Percentiles rank a stretch among this genome's conserved stretches.
Conservation (phyloP, 1,284 basidiomycete genomes). For the Papiliotrema fonsecae region DNA sequence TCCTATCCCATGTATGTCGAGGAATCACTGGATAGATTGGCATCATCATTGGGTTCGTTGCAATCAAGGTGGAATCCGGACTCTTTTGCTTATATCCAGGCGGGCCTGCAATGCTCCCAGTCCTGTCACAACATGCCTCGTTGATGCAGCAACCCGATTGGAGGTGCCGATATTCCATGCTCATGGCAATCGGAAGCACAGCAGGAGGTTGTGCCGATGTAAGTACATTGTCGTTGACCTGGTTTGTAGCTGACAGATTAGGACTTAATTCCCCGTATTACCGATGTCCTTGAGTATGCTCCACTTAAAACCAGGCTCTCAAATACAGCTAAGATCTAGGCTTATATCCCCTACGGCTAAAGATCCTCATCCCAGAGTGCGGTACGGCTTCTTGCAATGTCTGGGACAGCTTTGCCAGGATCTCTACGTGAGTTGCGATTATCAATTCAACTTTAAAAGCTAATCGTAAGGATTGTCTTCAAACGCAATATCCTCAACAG, state of each 20-base stretch:
- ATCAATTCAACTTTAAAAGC: background rate
- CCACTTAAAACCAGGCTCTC: background rate
- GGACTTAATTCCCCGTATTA: conserved; percentile 12
- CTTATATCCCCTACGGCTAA: conserved; percentile 68
- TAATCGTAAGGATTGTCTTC: conserved; percentile 23
- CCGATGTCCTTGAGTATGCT: conserved; percentile 14
- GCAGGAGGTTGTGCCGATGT: conserved; percentile 29
- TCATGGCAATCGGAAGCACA: conserved; percentile 53
- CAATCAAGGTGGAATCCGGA: too few relatives aligned
- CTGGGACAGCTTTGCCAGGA: conserved; percentile 78
- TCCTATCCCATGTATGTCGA: conserved; percentile 69
- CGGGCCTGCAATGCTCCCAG: conserved; percentile 55
- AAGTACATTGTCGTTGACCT: background rate
- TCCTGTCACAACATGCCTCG: conserved; percentile 69
- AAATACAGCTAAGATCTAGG: conserved; percentile 48
- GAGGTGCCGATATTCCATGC: conserved; percentile 70
- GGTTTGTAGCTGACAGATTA: background rate
- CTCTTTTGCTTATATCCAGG: too few relatives aligned
- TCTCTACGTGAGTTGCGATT: conserved; percentile 61
- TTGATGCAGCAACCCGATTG: conserved; percentile 69
- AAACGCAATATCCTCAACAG: conserved; percentile 20
- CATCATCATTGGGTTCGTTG: conserved; percentile 60
- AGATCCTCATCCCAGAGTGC: conserved; percentile 72
- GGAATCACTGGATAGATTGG: conserved; percentile 68
- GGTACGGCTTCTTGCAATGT: conserved; percentile 80